Evolutionary conservation across 306 rosid genomes (phyloP).

Genomic region (Neltuma alba): DNA sequence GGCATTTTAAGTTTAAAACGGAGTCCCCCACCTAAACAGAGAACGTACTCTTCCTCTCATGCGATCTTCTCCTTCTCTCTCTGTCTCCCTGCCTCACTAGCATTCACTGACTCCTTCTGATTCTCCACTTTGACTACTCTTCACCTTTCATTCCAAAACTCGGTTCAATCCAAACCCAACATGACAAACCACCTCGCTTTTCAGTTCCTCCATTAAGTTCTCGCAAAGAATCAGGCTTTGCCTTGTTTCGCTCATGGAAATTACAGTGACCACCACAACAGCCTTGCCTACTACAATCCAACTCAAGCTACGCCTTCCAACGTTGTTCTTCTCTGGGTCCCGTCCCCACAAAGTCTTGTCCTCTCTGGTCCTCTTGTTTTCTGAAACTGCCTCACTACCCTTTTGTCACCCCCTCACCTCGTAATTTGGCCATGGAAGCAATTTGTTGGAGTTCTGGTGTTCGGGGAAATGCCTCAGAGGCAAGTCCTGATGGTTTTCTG

Average conservation of each 20-base stretch:
- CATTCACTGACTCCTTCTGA: constrained; percentile 33
- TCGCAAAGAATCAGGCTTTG: neutral
- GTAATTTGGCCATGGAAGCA: constrained; percentile 39
- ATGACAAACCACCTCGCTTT: constrained; percentile 26
- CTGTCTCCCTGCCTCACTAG: constrained; percentile 29
- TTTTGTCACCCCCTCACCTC: neutral
- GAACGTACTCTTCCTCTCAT: neutral
- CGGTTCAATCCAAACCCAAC: constrained; percentile 28
- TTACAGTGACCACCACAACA: neutral
- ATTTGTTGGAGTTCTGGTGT: constrained; percentile 47
- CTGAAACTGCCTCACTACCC: constrained; percentile 7
- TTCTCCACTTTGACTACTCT: neutral
- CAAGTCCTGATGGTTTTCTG: constrained; percentile 36
- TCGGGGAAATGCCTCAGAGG: constrained; percentile 28
- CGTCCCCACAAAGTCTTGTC: constrained; percentile 1
- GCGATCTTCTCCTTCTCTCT: constrained; percentile 22
- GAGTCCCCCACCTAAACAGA: constrained; percentile 7
- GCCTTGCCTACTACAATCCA: neutral
- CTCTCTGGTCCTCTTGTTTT: neutral
- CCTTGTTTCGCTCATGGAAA: constrained; percentile 27
- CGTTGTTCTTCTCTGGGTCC: constrained; percentile 28
- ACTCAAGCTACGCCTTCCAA: no score
- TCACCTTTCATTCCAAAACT: constrained; percentile 21
- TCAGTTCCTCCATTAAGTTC: constrained; percentile 28
- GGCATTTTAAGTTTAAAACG: constrained; percentile 18